Evolutionary conservation across 2,329 filamentous ascomycete species (phyloP), one percentile per base, ranked within the genome.

Genomic region (Fusarium longipes): DNA sequence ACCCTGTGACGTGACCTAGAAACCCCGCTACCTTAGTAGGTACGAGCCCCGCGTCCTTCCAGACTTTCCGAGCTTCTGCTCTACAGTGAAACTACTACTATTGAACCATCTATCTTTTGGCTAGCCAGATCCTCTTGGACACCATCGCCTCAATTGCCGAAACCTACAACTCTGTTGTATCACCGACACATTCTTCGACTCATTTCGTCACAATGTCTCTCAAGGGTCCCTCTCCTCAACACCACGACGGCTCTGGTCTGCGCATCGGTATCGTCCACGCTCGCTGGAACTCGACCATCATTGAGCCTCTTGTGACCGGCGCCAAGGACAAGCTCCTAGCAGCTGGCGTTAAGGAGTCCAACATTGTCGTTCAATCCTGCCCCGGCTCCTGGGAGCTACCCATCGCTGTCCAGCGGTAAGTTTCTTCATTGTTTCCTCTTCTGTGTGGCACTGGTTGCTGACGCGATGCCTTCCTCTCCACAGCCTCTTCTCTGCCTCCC

Each of bases 231-330:
- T 80, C 81, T 67, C 80, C 82, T 53, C 81, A 88, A 76, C 81
- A 85, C 72, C 84, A 88, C 79, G 84, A 90, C 77, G 91, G 92
- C 78, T 88, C 88, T 74, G 84, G 83, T 75, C 87, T 99, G 68
- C 93, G 96, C 76, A 90, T 99, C 77, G 95, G 92, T 77, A 98
- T 99, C 77, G 87, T 99, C 60, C 96, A 98, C 82, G 95, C 95
- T 60, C 90, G 96, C 74, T 99, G 96, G 96, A 99, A 99, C 83
- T 86, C 85, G 69, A 86, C 86, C 70, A 93, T 99, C 77, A 97
- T 98, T 79, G 89, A 92, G 60, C 89, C 93, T 52, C 89, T 99
- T 57, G 86, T 99, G 63, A 83, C 86, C 51, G 96, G 96, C 68
- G 88, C 92, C 43, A 92, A 91, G 80, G 90, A 90, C 73, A 90